phyloP scores from a whole-genome alignment of 2,329 filamentous ascomycete genomes.

The Podosphaera xanthii region DNA sequence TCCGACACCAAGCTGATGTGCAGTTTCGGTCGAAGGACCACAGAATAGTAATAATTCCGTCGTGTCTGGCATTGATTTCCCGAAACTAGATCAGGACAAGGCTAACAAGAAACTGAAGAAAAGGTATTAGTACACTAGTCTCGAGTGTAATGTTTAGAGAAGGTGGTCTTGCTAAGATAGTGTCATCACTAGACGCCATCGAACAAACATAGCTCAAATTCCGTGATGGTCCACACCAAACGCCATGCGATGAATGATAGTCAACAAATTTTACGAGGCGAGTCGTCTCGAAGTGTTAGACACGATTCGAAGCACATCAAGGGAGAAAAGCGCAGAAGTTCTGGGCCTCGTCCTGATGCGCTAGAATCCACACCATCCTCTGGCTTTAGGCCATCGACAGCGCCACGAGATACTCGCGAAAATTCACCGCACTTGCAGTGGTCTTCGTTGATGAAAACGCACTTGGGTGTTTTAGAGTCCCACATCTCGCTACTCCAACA shows the following conservation, averaged over 20 bases:
- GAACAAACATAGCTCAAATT: neutral
- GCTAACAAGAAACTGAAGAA: too few relatives aligned
- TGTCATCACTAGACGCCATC: too few relatives aligned
- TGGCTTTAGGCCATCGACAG: neutral
- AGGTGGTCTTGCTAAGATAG: too few relatives aligned
- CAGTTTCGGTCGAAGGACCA: too few relatives aligned
- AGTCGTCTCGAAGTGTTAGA: neutral
- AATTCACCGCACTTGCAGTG: conserved; percentile 18
- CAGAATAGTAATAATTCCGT: too few relatives aligned
- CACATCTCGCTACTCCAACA: conserved; percentile 9
- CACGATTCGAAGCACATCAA: neutral
- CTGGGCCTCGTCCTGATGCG: neutral
- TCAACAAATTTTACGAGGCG: neutral
- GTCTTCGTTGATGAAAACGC: conserved; percentile 11
- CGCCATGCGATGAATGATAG: neutral
- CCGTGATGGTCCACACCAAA: neutral
- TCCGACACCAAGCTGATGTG: too few relatives aligned
- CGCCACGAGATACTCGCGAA: neutral
- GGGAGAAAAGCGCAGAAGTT: neutral
- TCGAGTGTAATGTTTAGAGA: too few relatives aligned
- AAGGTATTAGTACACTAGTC: too few relatives aligned
- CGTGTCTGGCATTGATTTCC: too few relatives aligned
- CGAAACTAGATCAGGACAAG: too few relatives aligned
- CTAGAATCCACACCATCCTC: neutral
- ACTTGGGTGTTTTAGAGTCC: conserved; percentile 11